A percentile compares a stretch with the other conserved stretches of the same genome.
These are phyloP conservation scores for Lipomyces sp. DNA, from an alignment of 805 yeast species.

Conservation along the genomic window DNA sequence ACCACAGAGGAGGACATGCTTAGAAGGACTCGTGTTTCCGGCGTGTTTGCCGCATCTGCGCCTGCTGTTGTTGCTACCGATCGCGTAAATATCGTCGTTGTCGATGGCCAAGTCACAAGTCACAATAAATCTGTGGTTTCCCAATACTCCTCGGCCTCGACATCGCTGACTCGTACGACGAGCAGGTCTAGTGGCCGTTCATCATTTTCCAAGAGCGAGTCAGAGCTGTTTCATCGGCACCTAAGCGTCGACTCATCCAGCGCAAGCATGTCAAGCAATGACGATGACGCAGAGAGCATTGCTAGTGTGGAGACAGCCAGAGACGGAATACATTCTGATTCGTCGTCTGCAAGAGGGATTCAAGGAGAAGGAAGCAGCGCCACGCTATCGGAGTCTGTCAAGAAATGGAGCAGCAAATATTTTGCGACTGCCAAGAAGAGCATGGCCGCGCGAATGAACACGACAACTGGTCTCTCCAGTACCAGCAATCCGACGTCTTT, in stretches of 20 bases:
- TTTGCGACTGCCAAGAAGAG: slow-evolving; percentile 24
- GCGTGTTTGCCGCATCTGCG: slow-evolving; percentile 17
- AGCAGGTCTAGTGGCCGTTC: slow-evolving; percentile 24
- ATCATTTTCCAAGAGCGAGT: slow-evolving; percentile 6
- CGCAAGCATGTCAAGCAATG: background rate
- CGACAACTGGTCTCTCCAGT: slow-evolving; percentile 4
- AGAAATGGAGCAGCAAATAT: slow-evolving; percentile 26
- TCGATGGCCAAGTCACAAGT: slow-evolving; percentile 22
- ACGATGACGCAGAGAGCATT: slow-evolving; percentile 10
- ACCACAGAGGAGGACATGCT: slow-evolving; percentile 3
- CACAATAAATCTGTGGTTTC: slow-evolving; percentile 8
- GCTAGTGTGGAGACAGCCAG: slow-evolving; percentile 11
- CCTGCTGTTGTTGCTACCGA: slow-evolving; percentile 27
- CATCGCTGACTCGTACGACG: slow-evolving; percentile 10
- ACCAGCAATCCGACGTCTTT: slow-evolving; percentile 11
- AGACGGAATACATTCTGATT: slow-evolving; percentile 5
- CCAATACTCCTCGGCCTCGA: slow-evolving; percentile 15
- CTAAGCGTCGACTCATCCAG: background rate
- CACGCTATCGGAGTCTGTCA: slow-evolving; percentile 25
- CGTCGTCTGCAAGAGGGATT: slow-evolving; percentile 1
- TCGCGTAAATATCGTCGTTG: slow-evolving; percentile 23
- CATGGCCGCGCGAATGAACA: slow-evolving; percentile 13
- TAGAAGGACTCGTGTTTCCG: slow-evolving; percentile 18
- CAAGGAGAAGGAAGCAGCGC: slow-evolving; percentile 8
- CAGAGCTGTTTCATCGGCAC: background rate